Evolutionary conservation across 768 basidiomycete genomes (phyloP), one percentile per base, ranked within the genome.

Genomic region (Pleurotus ostreatus): DNA sequence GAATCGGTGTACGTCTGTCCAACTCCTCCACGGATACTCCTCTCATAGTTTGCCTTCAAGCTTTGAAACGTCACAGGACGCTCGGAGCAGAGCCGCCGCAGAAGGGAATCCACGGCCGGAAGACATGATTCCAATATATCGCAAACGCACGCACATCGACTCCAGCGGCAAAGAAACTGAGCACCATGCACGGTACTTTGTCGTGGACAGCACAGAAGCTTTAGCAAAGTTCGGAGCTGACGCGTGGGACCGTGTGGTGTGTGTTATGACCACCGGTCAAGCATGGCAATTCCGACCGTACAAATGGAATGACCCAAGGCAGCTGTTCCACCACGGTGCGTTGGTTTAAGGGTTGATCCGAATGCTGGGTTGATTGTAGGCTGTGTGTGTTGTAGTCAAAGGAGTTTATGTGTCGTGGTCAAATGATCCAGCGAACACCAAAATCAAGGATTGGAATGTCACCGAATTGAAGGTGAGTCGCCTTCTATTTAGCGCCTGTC

Each of bases 231-330:
- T 99, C 61, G 90, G 89, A 4, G 78, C 88, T 3, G 95, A 97
- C 58, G 89, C 93, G 2, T 98, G 96, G 95, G 94, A 98, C 55
- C 83, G 96, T 38, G 97, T 99, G 4, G 88, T 97, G 3, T 97
- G 95, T 61, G 96, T 99, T 13, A 88, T 97, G 85, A 98, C 97
- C 7, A 99, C 97, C 0, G 97, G 97, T 1, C 96, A 98, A 63
- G 88, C 90, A 30, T 98, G 97, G 97, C 97, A 99, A 68, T 99
- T 99, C 73, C 79, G 87, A 56, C 89, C 92, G 15, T 98, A 98
- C 74, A 95, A 96, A 68, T 99, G 96, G 96, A 86, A 80, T 49
- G 94, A 98, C 65, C 97, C 97, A 1, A 84, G 85, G 58, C 81
- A 89, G 49, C 71, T 99, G 23, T 98, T 99, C 72, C 91, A 97